Conservation (phyloP, 1,284 basidiomycete genomes). For the Ustilago shanxiensis region DNA sequence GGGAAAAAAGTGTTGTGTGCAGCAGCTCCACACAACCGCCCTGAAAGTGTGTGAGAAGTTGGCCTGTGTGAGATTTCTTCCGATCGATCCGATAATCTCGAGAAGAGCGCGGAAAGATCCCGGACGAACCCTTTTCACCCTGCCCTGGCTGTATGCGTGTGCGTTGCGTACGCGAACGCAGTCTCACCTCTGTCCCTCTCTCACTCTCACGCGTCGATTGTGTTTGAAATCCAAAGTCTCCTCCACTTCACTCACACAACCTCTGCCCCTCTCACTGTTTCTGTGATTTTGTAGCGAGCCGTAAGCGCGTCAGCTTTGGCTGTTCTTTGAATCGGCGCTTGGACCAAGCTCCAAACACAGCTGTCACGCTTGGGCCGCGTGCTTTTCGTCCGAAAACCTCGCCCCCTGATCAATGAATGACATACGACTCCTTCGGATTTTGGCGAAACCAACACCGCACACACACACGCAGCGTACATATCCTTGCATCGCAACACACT, state of each 20-base stretch:
- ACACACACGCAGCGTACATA: slow-evolving; percentile 12
- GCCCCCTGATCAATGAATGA: slow-evolving; percentile 14
- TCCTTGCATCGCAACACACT: slow-evolving; percentile 1
- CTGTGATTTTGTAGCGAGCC: too few species aligned
- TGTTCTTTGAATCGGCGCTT: neutral
- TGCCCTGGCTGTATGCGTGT: neutral
- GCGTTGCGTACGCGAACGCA: neutral
- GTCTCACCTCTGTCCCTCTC: too few species aligned
- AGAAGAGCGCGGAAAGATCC: slow-evolving; percentile 24
- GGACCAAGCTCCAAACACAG: slow-evolving; percentile 4
- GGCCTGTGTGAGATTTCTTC: slow-evolving; percentile 23
- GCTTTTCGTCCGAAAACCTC: slow-evolving; percentile 17
- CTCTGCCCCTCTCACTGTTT: too few species aligned
- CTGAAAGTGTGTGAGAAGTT: neutral
- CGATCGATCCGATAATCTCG: slow-evolving; percentile 19
- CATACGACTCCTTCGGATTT: neutral
- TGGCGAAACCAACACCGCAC: slow-evolving; percentile 13
- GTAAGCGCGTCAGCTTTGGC: slow-evolving; percentile 11
- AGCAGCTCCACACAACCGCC: slow-evolving; percentile 11
- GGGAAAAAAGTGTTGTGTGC: neutral
- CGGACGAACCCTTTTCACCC: slow-evolving; percentile 12
- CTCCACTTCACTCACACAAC: slow-evolving; percentile 5
- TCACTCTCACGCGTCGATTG: neutral
- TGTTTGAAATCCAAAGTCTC: too few species aligned
- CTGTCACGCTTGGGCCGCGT: neutral